Evolutionary conservation across 2,329 filamentous ascomycete species (phyloP).

Genomic region (Fusarium sterilihyphosum): DNA sequence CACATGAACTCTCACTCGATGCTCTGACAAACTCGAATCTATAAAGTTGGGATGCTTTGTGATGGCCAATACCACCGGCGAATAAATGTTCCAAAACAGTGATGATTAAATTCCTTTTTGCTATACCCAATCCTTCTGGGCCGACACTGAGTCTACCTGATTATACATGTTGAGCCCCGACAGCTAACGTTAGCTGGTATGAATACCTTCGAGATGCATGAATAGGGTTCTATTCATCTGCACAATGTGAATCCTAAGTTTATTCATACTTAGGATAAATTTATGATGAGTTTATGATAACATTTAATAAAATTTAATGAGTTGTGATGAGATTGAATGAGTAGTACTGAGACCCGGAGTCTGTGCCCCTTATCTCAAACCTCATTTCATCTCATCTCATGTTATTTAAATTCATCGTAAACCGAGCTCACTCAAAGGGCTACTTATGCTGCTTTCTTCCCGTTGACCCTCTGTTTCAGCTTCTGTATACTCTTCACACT

Average conservation of each 20-base stretch:
- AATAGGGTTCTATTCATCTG: not conserved
- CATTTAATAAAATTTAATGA: not conserved
- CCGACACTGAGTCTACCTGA: no score
- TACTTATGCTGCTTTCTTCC: not conserved
- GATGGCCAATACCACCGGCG: accelerated
- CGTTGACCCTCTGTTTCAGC: constrained; percentile 37
- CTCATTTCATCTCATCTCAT: not conserved
- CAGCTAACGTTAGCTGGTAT: not conserved
- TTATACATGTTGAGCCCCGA: not conserved
- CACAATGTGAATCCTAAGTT: accelerated
- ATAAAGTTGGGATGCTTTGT: accelerated
- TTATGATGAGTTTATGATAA: not conserved
- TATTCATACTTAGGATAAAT: accelerated
- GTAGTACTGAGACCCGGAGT: accelerated
- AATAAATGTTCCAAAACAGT: not conserved
- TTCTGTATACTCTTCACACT: constrained; percentile 7
- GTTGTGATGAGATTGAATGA: not conserved
- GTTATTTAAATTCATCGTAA: accelerated
- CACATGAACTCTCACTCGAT: not conserved
- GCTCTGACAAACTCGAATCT: not conserved
- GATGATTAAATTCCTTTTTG: not conserved
- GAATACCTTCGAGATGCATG: not conserved
- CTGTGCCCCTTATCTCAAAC: not conserved
- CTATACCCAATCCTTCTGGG: accelerated
- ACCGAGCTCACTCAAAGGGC: accelerated